Base-by-base conservation (phyloP, 2,329 filamentous ascomycete species). In the Diplodia sapinea region DNA sequence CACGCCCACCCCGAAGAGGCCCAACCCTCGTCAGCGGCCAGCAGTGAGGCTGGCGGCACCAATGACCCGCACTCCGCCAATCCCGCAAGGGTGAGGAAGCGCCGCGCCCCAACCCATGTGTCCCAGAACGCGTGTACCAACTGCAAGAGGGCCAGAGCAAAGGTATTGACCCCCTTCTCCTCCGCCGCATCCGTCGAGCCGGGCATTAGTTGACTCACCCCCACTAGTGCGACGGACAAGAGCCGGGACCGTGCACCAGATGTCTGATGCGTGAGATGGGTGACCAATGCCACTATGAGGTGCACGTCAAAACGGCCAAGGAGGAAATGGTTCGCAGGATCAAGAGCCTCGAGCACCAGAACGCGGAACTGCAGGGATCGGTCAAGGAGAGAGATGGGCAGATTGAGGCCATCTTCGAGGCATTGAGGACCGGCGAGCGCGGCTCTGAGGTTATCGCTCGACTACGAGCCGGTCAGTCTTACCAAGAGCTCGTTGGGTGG, bases 221-320 rank as follows among this genome's bases (percentile, higher is more conserved):
- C 17, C 67, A n/a, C n/a, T 47, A 75, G 74, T 75, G 74, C 70
- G 74, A 75, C 62, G 74, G 74, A 12, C 52, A 68, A 7, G 71
- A 71, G 29, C 72, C 72, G 12, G 67, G 69, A 15, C 31, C 70
- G 13, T 75, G 74, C 66, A 69, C 56, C 26, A 68, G 74, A 57
- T 75, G 74, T 64, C 40, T 67, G n/a, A 59, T 29, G 47, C 72
- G 73, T n/a, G 68, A 69, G 33, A 47, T 73, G 31, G 62, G 61
- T 12, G 71, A 71, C 54, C 67, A 67, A n/a, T 75, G 74, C 67
- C 64, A 70, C 51, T 75, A 75, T 65, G 72, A 74, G 67, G 70
- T 74, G 65, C 74, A 75, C 57, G 71, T 73, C 68, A 75, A 75
- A 69, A 73, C 71, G 4, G 72, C 69, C 29, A 75, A 75, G 68